A percentile compares a stretch with the other conserved stretches of the same genome.
These are phyloP conservation scores for Diplocarpon mali DNA, from an alignment of 2,329 filamentous ascomycete genomes.

Conservation along the genomic window DNA sequence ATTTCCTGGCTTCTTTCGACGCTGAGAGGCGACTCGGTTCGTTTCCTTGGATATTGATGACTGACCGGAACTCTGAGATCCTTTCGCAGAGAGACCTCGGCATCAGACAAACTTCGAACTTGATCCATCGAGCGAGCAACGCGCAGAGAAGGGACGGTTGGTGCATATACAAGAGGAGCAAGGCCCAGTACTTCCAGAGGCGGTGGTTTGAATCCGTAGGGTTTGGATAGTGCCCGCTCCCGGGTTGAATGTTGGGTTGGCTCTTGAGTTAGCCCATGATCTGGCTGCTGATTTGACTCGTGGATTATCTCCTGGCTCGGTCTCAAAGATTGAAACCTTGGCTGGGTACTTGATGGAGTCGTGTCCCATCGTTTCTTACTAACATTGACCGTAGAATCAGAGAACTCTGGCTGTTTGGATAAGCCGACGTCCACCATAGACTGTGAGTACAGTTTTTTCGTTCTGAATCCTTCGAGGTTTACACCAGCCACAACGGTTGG, in stretches of 20 bases:
- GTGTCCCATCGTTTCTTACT: neutral
- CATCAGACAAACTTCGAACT: no score
- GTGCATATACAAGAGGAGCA: neutral
- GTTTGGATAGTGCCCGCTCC: neutral
- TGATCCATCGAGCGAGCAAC: neutral
- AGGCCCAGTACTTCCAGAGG: neutral
- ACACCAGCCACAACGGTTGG: neutral
- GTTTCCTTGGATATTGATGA: no score
- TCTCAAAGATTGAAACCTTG: neutral
- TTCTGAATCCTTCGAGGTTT: neutral
- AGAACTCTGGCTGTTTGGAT: neutral
- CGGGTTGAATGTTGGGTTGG: neutral
- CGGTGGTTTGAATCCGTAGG: neutral
- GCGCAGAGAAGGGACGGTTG: neutral
- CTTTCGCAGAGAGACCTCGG: no score
- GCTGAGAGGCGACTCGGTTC: no score
- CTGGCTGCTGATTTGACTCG: no score
- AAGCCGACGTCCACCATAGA: conserved; percentile 1
- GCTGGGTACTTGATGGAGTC: neutral
- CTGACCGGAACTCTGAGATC: no score
- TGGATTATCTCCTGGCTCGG: neutral
- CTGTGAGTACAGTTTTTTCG: neutral
- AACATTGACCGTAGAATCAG: neutral
- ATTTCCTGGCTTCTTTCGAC: no score
- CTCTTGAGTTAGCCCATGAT: no score